A percentile compares a stretch with the other conserved stretches of the same genome.
phyloP scores from a whole-genome alignment of 805 yeast species.

The Tetrapisispora taiwanensis region DNA sequence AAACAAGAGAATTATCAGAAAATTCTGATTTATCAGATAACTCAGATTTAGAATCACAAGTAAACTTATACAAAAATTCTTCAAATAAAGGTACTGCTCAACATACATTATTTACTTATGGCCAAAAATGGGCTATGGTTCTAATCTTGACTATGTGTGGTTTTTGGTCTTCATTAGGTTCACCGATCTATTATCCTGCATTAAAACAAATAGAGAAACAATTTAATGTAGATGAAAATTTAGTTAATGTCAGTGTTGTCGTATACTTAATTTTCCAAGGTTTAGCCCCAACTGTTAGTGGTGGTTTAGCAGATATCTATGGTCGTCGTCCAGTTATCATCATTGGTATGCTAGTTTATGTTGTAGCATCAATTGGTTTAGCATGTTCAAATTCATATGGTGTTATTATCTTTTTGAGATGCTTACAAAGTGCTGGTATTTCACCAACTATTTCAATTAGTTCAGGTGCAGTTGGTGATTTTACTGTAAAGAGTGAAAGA shows the following conservation, averaged over 20 bases:
- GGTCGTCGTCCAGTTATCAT: conserved; percentile 69
- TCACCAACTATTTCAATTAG: conserved; percentile 63
- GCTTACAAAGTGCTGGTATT: conserved; percentile 62
- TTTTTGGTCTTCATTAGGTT: conserved; percentile 60
- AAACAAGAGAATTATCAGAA: conserved; percentile 14
- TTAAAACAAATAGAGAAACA: conserved; percentile 45
- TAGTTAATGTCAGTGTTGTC: conserved; percentile 61
- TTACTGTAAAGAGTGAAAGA: conserved; percentile 50
- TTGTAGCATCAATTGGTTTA: conserved; percentile 55
- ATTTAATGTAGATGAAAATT: conserved; percentile 45
- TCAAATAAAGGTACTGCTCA: conserved; percentile 8
- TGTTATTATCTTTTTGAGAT: conserved; percentile 51
- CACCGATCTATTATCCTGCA: conserved; percentile 79
- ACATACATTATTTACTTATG: conserved; percentile 17
- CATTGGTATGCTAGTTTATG: conserved; percentile 43
- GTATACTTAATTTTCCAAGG: conserved; percentile 71
- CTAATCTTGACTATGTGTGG: conserved; percentile 30
- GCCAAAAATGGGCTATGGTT: conserved; percentile 27
- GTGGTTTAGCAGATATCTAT: conserved; percentile 53
- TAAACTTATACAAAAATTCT: background rate
- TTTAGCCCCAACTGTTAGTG: conserved; percentile 55
- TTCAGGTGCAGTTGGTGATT: conserved; percentile 65
- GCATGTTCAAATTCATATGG: conserved; percentile 51
- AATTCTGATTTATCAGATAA: conserved; percentile 3
- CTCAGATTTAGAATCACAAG: conserved; percentile 4